phyloP scores from a whole-genome alignment of 129 eudicot genomes.

The Oenanthe sinensis region DNA sequence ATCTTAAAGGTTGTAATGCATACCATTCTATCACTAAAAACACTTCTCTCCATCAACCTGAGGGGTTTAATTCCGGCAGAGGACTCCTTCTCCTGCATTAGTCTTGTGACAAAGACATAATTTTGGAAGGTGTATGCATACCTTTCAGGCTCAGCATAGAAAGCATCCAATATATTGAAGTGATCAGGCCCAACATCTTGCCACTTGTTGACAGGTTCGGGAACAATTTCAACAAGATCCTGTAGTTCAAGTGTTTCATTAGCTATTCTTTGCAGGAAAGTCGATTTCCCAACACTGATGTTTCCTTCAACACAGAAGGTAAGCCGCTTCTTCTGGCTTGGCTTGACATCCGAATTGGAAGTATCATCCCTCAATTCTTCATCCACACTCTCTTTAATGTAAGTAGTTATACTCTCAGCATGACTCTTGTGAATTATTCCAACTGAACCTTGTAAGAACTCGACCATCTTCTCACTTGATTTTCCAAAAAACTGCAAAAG shows the following conservation, averaged over 20 bases:
- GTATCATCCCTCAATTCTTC: conserved; percentile 59
- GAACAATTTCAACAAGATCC: conserved; percentile 91
- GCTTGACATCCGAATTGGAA: conserved; percentile 24
- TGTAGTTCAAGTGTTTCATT: conserved; percentile 87
- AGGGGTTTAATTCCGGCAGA: conserved; percentile 76
- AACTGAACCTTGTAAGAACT: conserved; percentile 65
- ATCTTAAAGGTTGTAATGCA: not conserved
- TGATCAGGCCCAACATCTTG: conserved; percentile 89
- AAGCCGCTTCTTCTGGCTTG: conserved; percentile 48
- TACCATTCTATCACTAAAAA: conserved; percentile 94
- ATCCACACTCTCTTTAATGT: conserved; percentile 78
- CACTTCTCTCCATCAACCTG: conserved; percentile 94
- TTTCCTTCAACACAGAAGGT: conserved; percentile 95
- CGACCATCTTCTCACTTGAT: conserved; percentile 81
- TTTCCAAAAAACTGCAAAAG: conserved; percentile 59
- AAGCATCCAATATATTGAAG: conserved; percentile 80
- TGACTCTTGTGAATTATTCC: conserved; percentile 86
- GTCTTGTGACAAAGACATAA: conserved; percentile 86
- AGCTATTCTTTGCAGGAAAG: conserved; percentile 87
- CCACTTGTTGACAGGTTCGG: conserved; percentile 92
- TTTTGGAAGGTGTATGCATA: conserved; percentile 93
- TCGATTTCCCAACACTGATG: conserved; percentile 85
- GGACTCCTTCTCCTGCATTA: conserved; percentile 97
- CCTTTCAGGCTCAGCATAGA: conserved; percentile 81
- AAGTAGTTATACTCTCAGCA: conserved; percentile 89